A percentile compares a stretch with the other conserved stretches of the same genome.
These are phyloP conservation scores for Salix arbutifolia DNA, from an alignment of 345 rosid genomes.

Conservation along the genomic window DNA sequence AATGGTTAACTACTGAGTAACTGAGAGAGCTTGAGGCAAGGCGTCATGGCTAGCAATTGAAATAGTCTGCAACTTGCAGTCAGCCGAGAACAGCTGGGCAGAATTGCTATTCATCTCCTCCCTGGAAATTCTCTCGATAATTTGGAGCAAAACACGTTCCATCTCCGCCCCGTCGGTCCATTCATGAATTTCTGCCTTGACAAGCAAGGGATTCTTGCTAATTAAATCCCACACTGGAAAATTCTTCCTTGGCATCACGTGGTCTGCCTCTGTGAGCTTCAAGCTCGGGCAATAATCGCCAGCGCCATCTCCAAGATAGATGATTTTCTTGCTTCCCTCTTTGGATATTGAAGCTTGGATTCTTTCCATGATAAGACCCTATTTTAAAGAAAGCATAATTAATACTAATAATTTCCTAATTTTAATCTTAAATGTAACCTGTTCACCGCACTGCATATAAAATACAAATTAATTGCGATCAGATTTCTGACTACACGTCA, in stretches of 20 bases:
- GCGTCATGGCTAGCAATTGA: conserved; percentile 30
- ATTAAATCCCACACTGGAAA: conserved; percentile 81
- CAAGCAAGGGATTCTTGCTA: conserved; percentile 39
- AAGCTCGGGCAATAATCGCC: conserved; percentile 85
- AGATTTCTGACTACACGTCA: neutral
- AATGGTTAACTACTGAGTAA: conserved; percentile 31
- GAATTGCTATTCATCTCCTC: conserved; percentile 8
- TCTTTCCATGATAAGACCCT: conserved; percentile 64
- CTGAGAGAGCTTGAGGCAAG: conserved; percentile 36
- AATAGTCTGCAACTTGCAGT: conserved; percentile 49
- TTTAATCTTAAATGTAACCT: neutral
- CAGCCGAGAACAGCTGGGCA: conserved; percentile 30
- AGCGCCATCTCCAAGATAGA: conserved; percentile 78
- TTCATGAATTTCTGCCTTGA: conserved; percentile 63
- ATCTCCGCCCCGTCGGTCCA: conserved; percentile 71
- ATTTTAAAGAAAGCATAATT: neutral
- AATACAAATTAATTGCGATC: neutral
- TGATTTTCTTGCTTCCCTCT: conserved; percentile 48
- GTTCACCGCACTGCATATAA: neutral
- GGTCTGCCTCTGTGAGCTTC: conserved; percentile 51
- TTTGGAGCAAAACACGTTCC: conserved; percentile 38
- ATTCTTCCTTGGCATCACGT: conserved; percentile 80
- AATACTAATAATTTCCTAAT: too few species aligned
- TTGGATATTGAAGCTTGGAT: conserved; percentile 51
- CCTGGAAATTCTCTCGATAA: conserved; percentile 22